Evolutionary conservation across 768 basidiomycete species (phyloP), one percentile per base, ranked within the genome.

Genomic region (Flagelloscypha sp.): DNA sequence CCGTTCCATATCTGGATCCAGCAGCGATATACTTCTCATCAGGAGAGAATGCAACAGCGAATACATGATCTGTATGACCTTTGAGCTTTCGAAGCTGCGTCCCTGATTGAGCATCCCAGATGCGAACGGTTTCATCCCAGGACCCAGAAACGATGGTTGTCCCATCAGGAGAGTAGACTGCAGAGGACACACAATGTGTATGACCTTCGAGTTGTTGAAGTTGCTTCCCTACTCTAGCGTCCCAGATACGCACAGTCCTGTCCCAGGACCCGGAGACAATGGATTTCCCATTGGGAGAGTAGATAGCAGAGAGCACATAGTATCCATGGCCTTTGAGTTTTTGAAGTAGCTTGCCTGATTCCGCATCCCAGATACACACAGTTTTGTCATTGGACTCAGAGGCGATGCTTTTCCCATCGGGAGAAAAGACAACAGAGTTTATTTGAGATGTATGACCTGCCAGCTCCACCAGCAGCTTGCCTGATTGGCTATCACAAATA

Each of bases 111-210:
- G 33, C 17, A 17, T 37, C 36, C 36, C 36, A 37, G 6, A 37
- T 23, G 28, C 29, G 36, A 16, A 37, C 20, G 6, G 33, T 36
- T 7, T 16, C 9, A 15, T 37, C 36, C 9, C 23, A 12, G 6
- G 33, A n/a, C n/a, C 36, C 27, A 7, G 36, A 37, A 6, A 32
- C 36, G 15, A 37, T 19, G 13, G 30, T 22, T 30, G 17, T 30
- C 6, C 62, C 62, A 44, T 66, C 62, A 22, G 64, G 63, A 10
- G 59, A 62, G 36, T 66, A 57, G 43, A 52, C 45, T 35, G 65
- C 61, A 27, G 50, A 54, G 2, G 62, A 62, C 25, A 39, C 40
- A 7, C 6, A 28, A 27, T 27, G 15, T 15, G 16, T 25, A 36
- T 38, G 37, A 13, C 37, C 37, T 13, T 17, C 11, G 17, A n/a